Percentiles rank a stretch among this genome's conserved stretches.
These are phyloP conservation scores for Fusarium heterosporum DNA, from an alignment of 2,329 filamentous ascomycete species.

Conservation along the genomic window DNA sequence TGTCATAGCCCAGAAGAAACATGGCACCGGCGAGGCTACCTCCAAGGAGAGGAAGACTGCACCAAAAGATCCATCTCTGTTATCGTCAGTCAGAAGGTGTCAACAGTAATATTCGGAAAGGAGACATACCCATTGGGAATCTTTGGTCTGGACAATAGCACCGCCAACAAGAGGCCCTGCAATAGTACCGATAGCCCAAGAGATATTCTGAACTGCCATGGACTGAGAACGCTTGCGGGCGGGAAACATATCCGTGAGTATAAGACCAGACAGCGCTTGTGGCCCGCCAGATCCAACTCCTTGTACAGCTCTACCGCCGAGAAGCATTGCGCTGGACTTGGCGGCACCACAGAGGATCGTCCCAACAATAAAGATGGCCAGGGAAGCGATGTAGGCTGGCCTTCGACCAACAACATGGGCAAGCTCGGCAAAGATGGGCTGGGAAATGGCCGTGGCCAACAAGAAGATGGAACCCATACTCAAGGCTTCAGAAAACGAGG, in stretches of 20 bases:
- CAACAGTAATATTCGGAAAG: not conserved
- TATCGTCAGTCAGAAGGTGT: not conserved
- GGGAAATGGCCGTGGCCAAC: constrained; percentile 71
- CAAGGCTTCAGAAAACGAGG: constrained; percentile 42
- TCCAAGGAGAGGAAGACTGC: constrained; percentile 51
- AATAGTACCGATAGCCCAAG: constrained; percentile 68
- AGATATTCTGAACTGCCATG: constrained; percentile 53
- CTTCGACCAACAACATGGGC: constrained; percentile 54
- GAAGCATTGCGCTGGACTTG: constrained; percentile 46
- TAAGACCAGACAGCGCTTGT: constrained; percentile 50
- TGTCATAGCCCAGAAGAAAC: constrained; percentile 47
- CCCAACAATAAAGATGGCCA: constrained; percentile 54
- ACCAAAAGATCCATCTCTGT: constrained; percentile 53
- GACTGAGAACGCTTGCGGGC: constrained; percentile 57
- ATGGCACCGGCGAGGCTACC: constrained; percentile 40
- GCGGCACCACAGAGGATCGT: constrained; percentile 55
- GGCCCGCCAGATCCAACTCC: constrained; percentile 54
- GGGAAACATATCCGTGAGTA: constrained; percentile 56
- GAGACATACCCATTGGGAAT: constrained; percentile 41
- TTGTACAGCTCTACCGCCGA: constrained; percentile 52
- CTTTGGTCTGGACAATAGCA: constrained; percentile 31
- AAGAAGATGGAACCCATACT: constrained; percentile 72
- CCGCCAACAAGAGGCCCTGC: constrained; percentile 47
- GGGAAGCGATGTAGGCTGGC: constrained; percentile 34
- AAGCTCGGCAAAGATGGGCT: constrained; percentile 60